Conservation (phyloP, 352 stramenopile genomes). For the Phytophthora hybrid region DNA sequence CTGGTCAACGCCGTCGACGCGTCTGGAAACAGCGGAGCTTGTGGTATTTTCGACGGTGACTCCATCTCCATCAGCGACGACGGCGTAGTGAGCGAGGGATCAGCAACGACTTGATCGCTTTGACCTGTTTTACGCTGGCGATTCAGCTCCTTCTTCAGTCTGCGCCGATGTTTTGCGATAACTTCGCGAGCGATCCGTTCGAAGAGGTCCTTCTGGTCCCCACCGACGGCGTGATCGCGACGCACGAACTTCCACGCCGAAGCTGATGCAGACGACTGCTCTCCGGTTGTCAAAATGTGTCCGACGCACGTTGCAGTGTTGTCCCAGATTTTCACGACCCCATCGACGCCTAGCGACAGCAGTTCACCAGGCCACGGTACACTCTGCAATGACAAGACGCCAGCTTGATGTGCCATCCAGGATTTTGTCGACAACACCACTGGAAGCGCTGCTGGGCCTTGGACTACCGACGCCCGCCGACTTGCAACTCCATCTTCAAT, state of each 20-base stretch:
- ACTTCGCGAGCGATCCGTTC: constrained; percentile 52
- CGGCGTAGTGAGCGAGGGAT: background rate
- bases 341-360: constrained; percentile 58
- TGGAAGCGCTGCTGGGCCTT: constrained; percentile 7
- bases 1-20: constrained; percentile 33
- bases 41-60: constrained; percentile 4
- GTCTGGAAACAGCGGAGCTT: constrained; percentile 22
- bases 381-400: constrained; percentile 44
- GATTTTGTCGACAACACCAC: constrained; percentile 39
- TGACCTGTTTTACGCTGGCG: constrained; percentile 26
- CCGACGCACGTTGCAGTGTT: constrained; percentile 46
- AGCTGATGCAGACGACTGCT: constrained; percentile 22
- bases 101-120: background rate
- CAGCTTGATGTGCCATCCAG: constrained; percentile 55
- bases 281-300: constrained; percentile 50
- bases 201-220: constrained; percentile 44
- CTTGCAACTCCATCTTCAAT: background rate
- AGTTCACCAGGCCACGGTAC: constrained; percentile 53
- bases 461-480: background rate
- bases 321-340: constrained; percentile 64
- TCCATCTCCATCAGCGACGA: constrained; percentile 29
- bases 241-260: constrained; percentile 66
- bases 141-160: constrained; percentile 36
- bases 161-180: constrained; percentile 47
- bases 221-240: constrained; percentile 36